Conservation (phyloP, 331 rosid species). For the Saraca asoca region DNA sequence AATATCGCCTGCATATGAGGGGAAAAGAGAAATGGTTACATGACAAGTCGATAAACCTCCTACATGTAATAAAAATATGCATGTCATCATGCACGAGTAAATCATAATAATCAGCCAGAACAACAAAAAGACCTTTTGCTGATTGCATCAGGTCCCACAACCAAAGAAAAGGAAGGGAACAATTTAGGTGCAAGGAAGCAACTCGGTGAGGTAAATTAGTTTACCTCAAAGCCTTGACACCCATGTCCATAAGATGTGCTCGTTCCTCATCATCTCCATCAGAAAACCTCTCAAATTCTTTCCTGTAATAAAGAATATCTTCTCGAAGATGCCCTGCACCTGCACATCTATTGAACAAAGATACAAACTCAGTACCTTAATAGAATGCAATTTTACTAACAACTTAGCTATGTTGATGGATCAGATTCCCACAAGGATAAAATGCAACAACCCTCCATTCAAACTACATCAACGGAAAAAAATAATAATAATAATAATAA, state of each 20-base stretch:
- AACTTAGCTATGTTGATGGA: slow-evolving; percentile 16
- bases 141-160: too few species aligned
- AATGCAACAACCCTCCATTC: too few species aligned
- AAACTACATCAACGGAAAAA: too few species aligned
- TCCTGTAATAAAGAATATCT: slow-evolving; percentile 67
- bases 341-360: slow-evolving; percentile 59
- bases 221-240: slow-evolving; percentile 78
- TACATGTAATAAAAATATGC: not conserved
- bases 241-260: slow-evolving; percentile 70
- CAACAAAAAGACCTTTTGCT: too few species aligned
- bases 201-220: slow-evolving; percentile 6
- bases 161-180: not conserved
- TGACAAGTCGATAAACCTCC: not conserved
- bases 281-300: slow-evolving; percentile 55
- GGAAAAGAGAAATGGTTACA: slow-evolving; percentile 18
- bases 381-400: not conserved
- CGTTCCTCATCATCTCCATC: slow-evolving; percentile 64
- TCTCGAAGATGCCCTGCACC: slow-evolving; percentile 78
- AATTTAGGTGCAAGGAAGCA: not conserved
- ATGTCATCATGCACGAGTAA: not conserved
- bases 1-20: slow-evolving; percentile 71
- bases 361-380: slow-evolving; percentile 32
- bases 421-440: slow-evolving; percentile 1
- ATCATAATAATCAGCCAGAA: not conserved
- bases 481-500: too few species aligned